Evolutionary conservation across 768 basidiomycete genomes (phyloP), one percentile per base, ranked within the genome.

Genomic region (Chlorophyllum brunneum): DNA sequence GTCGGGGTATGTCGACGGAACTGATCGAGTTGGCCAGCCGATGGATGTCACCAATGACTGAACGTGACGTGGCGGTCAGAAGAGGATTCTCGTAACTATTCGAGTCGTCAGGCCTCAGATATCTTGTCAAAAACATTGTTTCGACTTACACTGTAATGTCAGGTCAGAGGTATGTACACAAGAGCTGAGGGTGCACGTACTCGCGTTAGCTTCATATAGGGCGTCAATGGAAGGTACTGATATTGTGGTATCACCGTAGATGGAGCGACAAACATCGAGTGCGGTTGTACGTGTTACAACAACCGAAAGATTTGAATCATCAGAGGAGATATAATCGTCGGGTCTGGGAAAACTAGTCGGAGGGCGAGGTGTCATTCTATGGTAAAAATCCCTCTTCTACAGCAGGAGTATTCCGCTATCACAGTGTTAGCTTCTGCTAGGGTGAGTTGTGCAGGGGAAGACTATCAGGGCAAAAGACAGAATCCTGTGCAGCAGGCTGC

Each of bases 21-120:
- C 81, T 79, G 34, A 86, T 67, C 30, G 80, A 79, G 20, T 75
- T n/a, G n/a, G n/a, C 77, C 41, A 88, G 71, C 23, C 73, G 65
- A 59, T 86, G 80, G 16, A 91, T 83, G 59, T 90, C 86, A 45
- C 82, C 74, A 54, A 92, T 87, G 44, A 88, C 72, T 36, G 78
- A 74, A 45, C 86, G 81, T 31, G 88, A 86, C 5, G 82, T 86
- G 30, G 88, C 86, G 29, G 87, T 89, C 34, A 91, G 63, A 56
- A 86, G 65, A 2, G 89, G 89, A 60, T 91, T 91, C 69, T 91
- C 87, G 61, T 91, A 91, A 60, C 85, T 86, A 56, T 31, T 42
- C 26, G 59, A 31, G 61, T 41, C 60, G 52, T 29, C 47, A 33
- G 51, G 13, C 13, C 13, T 13, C 13, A 6, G 13, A 31, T 31